phyloP scores from a whole-genome alignment of 164 flowering plant genomes.

The Vitis riparia region DNA sequence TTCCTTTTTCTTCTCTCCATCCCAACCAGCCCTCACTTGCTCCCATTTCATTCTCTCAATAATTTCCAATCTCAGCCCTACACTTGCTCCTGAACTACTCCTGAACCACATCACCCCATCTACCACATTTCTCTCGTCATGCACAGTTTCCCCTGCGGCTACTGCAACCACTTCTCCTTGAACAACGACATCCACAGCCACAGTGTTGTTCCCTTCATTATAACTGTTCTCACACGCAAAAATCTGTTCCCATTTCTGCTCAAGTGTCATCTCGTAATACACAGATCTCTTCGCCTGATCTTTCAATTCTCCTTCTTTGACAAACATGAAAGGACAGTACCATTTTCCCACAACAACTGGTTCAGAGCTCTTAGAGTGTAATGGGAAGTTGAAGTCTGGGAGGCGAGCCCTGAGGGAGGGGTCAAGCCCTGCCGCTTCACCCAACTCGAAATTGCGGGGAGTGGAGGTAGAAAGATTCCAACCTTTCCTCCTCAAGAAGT shows the following conservation, averaged over 20 bases:
- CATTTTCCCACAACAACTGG: slow-evolving; percentile 28
- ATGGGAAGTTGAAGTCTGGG: slow-evolving; percentile 22
- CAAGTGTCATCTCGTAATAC: slow-evolving; percentile 32
- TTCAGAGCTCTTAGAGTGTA: slow-evolving; percentile 2
- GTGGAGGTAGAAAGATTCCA: slow-evolving; percentile 4
- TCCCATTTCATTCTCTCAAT: slow-evolving; percentile 38
- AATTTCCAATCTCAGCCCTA: slow-evolving; percentile 34
- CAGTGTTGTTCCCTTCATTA: slow-evolving; percentile 1
- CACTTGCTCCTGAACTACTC: slow-evolving; percentile 4
- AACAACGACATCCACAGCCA: slow-evolving; percentile 19
- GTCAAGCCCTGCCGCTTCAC: slow-evolving; percentile 28
- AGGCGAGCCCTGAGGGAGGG: slow-evolving; percentile 16
- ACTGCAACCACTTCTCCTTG: slow-evolving; percentile 24
- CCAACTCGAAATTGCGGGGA: neutral
- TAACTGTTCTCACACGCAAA: slow-evolving; percentile 11
- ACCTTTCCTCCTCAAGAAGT: slow-evolving; percentile 23
- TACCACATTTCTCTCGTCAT: slow-evolving; percentile 3
- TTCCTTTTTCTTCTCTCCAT: slow-evolving; percentile 18
- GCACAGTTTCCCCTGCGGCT: slow-evolving; percentile 19
- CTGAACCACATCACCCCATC: slow-evolving; percentile 27
- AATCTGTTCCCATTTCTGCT: slow-evolving; percentile 38
- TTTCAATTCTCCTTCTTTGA: slow-evolving; percentile 18
- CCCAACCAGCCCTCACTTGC: slow-evolving; percentile 34
- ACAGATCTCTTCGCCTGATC: slow-evolving; percentile 28
- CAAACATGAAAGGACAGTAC: slow-evolving; percentile 37